Conservation (phyloP, 2,329 filamentous ascomycete genomes). For the Fusarium sp. region DNA sequence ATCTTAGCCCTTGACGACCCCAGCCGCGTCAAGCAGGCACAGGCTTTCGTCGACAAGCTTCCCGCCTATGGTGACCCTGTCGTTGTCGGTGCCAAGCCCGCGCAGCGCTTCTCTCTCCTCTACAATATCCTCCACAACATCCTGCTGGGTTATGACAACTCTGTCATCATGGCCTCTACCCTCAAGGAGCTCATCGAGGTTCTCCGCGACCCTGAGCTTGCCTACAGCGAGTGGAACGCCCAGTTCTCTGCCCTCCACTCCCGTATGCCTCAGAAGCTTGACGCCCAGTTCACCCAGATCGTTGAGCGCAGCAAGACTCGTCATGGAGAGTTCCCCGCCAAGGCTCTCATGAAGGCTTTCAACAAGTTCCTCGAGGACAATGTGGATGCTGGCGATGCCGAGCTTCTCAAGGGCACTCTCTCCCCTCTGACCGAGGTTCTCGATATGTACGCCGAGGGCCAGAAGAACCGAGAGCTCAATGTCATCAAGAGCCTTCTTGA, state of each 20-base stretch:
- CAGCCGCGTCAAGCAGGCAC: constrained; percentile 94
- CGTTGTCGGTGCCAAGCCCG: constrained; percentile 89
- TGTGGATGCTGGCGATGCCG: constrained; percentile 77
- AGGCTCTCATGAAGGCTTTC: constrained; percentile 85
- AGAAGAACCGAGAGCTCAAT: constrained; percentile 89
- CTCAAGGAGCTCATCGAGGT: constrained; percentile 92
- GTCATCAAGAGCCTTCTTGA: constrained; percentile 85
- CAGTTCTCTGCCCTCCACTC: constrained; percentile 97
- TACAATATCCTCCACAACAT: constrained; percentile 87
- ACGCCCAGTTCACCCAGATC: constrained; percentile 82
- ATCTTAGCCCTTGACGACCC: constrained; percentile 96
- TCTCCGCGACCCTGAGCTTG: constrained; percentile 87
- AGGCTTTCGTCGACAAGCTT: constrained; percentile 91
- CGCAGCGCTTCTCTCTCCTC: constrained; percentile 85
- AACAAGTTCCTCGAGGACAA: constrained; percentile 91
- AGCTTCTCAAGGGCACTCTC: constrained; percentile 78
- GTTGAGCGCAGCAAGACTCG: constrained; percentile 85
- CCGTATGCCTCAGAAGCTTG: constrained; percentile 95
- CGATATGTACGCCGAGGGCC: constrained; percentile 83
- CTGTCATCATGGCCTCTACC: constrained; percentile 90
- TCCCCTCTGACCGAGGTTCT: constrained; percentile 83
- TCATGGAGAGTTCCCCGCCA: constrained; percentile 90
- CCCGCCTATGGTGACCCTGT: constrained; percentile 88
- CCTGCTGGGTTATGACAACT: constrained; percentile 94
- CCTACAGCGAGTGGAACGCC: constrained; percentile 95